Evolutionary conservation across 352 stramenopile genomes (phyloP), one percentile per base, ranked within the genome.

Genomic region (Phytophthora litchii): DNA sequence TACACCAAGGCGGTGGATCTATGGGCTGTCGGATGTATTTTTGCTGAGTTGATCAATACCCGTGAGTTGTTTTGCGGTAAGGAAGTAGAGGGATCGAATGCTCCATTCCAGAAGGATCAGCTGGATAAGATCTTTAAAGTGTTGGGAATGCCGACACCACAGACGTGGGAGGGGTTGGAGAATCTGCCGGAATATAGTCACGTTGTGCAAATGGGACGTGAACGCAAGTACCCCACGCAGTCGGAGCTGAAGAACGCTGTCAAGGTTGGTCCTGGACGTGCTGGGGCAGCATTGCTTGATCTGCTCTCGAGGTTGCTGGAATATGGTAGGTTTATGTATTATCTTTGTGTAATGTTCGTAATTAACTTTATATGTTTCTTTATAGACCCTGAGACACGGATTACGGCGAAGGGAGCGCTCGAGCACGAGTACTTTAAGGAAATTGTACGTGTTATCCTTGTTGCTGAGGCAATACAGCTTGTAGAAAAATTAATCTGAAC

Each of bases 1-100:
- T 99, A 99, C 70, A 97, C 91, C 14, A 92, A 95, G 40, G 79
- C 91, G 9, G 92, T 99, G n/a, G 96, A 99, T 64, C 88, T 99
- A 63, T 99, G 95, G 95, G 93, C 91, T 7, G 88, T 97, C 0
- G 96, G 96, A 13, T 99, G 95, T 59, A 98, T 99, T 68, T 95
- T 99, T 34, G 96, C 86, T 3, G 95, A 98, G 74, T 74, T 96
- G 40, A 86, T 96, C 21, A 95, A 96, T 57, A 82, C 83, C 14
- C 72, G 87, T 16, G 88, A 96, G 48, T 64, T 96, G 14, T 96
- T 96, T 55, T 90, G 80, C 37, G 88, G 88, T 4, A 94, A 96
- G 16, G 88, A 96, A 53, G 87, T 94, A 25, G 83, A 95, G 37
- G 85, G 83, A 4, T 91, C 82, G 8, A 95, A 94, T 59, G 86